Base-by-base conservation (phyloP, 2,329 filamentous ascomycete genomes). In the Metarhizium sp. region DNA sequence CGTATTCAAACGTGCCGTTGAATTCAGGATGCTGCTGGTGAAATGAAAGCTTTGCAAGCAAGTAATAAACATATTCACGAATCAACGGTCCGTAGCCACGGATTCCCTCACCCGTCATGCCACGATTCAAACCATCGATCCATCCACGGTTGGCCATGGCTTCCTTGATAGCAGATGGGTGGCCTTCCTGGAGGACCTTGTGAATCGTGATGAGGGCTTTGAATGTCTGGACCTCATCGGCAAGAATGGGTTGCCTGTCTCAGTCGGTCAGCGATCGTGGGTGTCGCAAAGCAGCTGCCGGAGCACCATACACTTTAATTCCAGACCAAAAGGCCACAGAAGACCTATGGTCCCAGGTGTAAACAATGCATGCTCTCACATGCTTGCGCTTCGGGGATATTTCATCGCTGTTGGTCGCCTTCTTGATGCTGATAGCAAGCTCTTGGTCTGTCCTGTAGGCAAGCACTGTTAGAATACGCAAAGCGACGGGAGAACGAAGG, bases 331-430 rank as follows among this genome's bases (percentile, higher is more conserved):
- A 99, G 68, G 92, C 90, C 69, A 85, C 80, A 46, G 92, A 95
- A 61, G 88, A 95, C 76, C 95, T 95, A 77, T 99, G 91, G 74
- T 99, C 94, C 94, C 94, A 99, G 57, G 92, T 97, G 73, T 97
- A 97, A 49, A 99, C 92, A 66, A 99, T 99, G 69, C 90, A 95
- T 71, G 88, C 91, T 68, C 94, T 89, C 57, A 99, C 94, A 88
- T 99, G 94, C 75, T 99, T 99, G 66, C 83, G 80, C 70, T 86
- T 86, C 42, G 83, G 83, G 6, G 83, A 84, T 2, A 84, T 81
- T 69, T 88, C 84, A 62, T 88, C 84, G 64, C 76, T 76, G 65
- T 78, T 87, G 52, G 84, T 88, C 18, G 85, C 85, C 68, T 88
- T 88, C 67, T 80, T 79, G 63, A 88, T 87, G 70, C 85, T 85